Evolutionary conservation across 2,329 filamentous ascomycete species (phyloP), one percentile per base, ranked within the genome.

Genomic region (Lecanoromycetidae sp.): DNA sequence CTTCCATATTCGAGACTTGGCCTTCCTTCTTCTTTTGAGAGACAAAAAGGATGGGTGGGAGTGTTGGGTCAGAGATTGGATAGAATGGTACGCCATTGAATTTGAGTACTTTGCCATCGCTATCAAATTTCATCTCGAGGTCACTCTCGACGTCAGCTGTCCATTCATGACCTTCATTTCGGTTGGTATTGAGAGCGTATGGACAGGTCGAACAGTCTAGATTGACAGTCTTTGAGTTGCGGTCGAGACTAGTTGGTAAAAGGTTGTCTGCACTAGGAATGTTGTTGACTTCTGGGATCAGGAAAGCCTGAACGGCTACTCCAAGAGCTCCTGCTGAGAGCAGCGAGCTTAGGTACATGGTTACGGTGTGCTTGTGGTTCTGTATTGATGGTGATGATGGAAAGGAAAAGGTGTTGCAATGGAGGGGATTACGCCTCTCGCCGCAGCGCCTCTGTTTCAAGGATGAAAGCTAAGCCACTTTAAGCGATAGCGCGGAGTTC

Each of bases 141-240:
- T 48, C 46, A 49, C 48, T 55, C 23, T 37, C 38, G 13, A 55
- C 46, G 17, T 39, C 42, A 26, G 43, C 40, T n/a, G 48, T 53
- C 53, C 53, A 55, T 27, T 53, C 51, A 17, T 55, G 51, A 29
- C n/a, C 33, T 3, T 49, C 51, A 41, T 55, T 41, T 20, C 52
- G 47, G 36, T 54, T 30, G 39, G 50, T 54, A 8, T 30, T 39
- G 22, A 55, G 49, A 32, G 51, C 53, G 29, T 38, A 54, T 13
- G 50, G 50, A 30, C 53, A 55, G 13, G 39, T 42, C 10, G 53
- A 48, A 36, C 53, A 55, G 44, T 53, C 51, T 9, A 55, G 30
- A 3, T 26, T 34, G 25, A 55, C 35, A 3, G 35, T 33, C 25
- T 39, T 33, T 13, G n/a, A 32, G 30, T n/a, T 32, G 2, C 26